Evolutionary conservation across 371 early-diverging fungal genomes (phyloP).

Genomic region (Umbelopsis sp.): DNA sequence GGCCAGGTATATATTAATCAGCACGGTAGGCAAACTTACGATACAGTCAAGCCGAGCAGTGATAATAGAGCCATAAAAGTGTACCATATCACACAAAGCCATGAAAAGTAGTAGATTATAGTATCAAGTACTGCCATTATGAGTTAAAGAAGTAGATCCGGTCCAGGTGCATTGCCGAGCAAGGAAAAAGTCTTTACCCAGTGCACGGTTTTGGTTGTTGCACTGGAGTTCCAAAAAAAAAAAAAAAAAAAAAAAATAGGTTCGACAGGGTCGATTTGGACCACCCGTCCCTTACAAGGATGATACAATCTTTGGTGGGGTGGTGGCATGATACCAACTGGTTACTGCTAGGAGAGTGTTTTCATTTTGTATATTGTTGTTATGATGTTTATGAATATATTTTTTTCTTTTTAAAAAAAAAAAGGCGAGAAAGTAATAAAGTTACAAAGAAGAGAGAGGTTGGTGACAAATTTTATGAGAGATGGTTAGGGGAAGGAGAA

Average conservation of each 20-base stretch:
- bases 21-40: conserved; percentile 28
- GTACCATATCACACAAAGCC: conserved; percentile 35
- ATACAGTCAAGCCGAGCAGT: conserved; percentile 47
- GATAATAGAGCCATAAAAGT: conserved; percentile 45
- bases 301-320: too few species aligned
- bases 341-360: neutral
- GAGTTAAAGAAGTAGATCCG: neutral
- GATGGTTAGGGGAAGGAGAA: neutral
- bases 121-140: conserved; percentile 9
- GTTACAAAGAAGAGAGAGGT: conserved; percentile 4
- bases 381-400: neutral
- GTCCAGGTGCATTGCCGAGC: neutral
- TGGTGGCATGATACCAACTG: too few species aligned
- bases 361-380: neutral
- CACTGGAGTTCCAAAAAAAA: too few species aligned
- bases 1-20: neutral
- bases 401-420: neutral
- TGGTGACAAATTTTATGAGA: neutral
- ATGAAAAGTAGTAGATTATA: conserved; percentile 16
- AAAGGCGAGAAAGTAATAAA: neutral
- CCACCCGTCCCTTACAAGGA: too few species aligned
- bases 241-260: too few species aligned
- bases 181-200: neutral
- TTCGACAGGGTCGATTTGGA: too few species aligned
- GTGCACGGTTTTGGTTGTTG: too few species aligned